phyloP scores from a whole-genome alignment of 768 basidiomycete genomes.

The Auricularia sp. region DNA sequence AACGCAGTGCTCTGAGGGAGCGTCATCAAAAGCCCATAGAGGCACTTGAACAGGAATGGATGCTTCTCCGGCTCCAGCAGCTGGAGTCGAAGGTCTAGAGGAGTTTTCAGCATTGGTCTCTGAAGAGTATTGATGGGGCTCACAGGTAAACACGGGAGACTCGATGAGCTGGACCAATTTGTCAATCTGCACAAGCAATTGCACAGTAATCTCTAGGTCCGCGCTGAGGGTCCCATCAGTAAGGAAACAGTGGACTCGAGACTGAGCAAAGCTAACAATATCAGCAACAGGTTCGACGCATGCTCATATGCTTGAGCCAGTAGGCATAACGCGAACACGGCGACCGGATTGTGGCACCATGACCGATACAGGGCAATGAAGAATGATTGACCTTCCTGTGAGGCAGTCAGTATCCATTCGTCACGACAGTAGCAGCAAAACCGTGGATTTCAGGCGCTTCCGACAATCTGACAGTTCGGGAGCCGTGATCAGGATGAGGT shows the following conservation, averaged over 20 bases:
- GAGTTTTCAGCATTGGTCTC: neutral
- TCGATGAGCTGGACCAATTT: slow-evolving; percentile 97
- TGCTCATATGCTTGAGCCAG: slow-evolving; percentile 98
- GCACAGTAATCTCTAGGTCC: slow-evolving; percentile 93
- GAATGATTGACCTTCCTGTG: slow-evolving; percentile 83
- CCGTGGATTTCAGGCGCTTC: slow-evolving; percentile 84
- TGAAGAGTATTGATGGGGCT: slow-evolving; percentile 15
- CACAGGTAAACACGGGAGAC: slow-evolving; percentile 96
- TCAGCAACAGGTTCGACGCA: slow-evolving; percentile 89
- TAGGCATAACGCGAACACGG: slow-evolving; percentile 91
- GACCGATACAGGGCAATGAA: slow-evolving; percentile 92
- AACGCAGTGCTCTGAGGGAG: slow-evolving; percentile 96
- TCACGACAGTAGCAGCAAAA: slow-evolving; percentile 26
- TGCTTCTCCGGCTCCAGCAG: slow-evolving; percentile 94
- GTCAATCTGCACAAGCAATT: slow-evolving; percentile 90
- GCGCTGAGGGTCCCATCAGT: slow-evolving; percentile 42
- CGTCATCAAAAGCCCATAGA: slow-evolving; percentile 95
- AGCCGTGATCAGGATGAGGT: slow-evolving; percentile 91
- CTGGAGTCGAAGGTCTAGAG: slow-evolving; percentile 74
- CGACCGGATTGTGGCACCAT: slow-evolving; percentile 98
- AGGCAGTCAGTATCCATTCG: neutral
- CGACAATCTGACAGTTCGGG: slow-evolving; percentile 94
- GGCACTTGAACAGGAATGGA: slow-evolving; percentile 92
- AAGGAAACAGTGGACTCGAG: neutral
- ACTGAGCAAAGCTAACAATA: slow-evolving; percentile 55